Percentiles rank a stretch among this genome's conserved stretches.
Conservation (phyloP, 495 filamentous ascomycete genomes). For the Podospora tetraspora region DNA sequence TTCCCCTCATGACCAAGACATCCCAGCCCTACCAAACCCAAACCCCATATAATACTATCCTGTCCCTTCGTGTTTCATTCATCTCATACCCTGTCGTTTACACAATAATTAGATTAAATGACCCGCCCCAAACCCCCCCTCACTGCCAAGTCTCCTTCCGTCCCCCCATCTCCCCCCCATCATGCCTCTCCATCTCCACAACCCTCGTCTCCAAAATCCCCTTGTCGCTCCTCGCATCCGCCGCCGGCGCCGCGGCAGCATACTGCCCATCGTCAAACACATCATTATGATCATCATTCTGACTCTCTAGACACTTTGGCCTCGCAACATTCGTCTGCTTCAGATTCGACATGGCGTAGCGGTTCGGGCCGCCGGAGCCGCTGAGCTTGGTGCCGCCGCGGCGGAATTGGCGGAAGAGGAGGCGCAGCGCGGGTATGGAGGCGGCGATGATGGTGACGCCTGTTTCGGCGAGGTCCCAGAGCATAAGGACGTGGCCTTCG, state of each 20-base stretch:
- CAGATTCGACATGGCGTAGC: background rate
- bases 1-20: background rate
- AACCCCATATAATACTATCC: background rate
- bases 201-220: background rate
- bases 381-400: background rate
- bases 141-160: background rate
- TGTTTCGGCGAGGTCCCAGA: constrained; percentile 28
- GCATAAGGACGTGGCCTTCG: constrained; percentile 21
- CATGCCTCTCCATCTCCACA: background rate
- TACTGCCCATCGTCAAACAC: background rate
- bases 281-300: background rate
- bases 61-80: background rate
- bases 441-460: constrained; percentile 30
- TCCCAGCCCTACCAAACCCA: background rate
- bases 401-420: background rate
- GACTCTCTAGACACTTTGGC: background rate
- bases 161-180: background rate
- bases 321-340: background rate
- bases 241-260: background rate
- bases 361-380: background rate
- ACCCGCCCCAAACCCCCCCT: background rate
- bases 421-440: constrained; percentile 28
- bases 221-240: background rate
- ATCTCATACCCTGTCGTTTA: background rate
- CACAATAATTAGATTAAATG: background rate